Evolutionary conservation across 1,284 basidiomycete genomes (phyloP).

Genomic region (Papiliotrema nemorosa): DNA sequence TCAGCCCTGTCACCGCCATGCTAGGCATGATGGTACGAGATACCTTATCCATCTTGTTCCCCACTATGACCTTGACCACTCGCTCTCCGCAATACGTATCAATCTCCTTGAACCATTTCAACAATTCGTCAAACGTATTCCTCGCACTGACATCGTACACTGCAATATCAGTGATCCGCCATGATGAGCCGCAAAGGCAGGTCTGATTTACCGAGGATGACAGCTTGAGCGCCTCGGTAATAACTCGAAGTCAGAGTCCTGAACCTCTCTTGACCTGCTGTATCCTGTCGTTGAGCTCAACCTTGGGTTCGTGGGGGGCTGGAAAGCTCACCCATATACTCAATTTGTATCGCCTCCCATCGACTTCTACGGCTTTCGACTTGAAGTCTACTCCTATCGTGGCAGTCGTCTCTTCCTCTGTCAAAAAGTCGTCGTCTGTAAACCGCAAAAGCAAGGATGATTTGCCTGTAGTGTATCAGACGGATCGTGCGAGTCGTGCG

Average conservation of each 20-base stretch:
- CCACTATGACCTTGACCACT: conserved; percentile 91
- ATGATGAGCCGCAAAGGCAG: not conserved
- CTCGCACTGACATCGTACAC: conserved; percentile 93
- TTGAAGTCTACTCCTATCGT: conserved; percentile 68
- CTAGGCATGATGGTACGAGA: conserved; percentile 11
- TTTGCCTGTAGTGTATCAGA: conserved; percentile 46
- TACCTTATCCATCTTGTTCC: conserved; percentile 93
- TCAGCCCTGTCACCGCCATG: not conserved
- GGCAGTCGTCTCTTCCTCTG: conserved; percentile 88
- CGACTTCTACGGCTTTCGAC: conserved; percentile 52
- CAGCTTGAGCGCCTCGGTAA: conserved; percentile 64
- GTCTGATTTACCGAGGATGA: conserved; percentile 74
- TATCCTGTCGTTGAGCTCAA: conserved; percentile 62
- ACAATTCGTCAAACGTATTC: conserved; percentile 85
- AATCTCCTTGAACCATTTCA: conserved; percentile 89
- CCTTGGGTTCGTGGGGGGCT: too few species aligned
- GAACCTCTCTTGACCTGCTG: conserved; percentile 95
- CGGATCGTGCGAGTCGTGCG: not conserved
- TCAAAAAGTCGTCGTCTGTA: conserved; percentile 93
- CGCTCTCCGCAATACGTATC: conserved; percentile 84
- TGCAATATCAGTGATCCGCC: conserved; percentile 1
- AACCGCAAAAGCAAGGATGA: conserved; percentile 85
- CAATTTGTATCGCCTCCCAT: conserved; percentile 55
- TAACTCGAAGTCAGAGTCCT: conserved; percentile 96
- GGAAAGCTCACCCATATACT: conserved; percentile 53